Evolutionary conservation across 129 eudicot genomes (phyloP).

Genomic region (Centrapalus pauciflorus): DNA sequence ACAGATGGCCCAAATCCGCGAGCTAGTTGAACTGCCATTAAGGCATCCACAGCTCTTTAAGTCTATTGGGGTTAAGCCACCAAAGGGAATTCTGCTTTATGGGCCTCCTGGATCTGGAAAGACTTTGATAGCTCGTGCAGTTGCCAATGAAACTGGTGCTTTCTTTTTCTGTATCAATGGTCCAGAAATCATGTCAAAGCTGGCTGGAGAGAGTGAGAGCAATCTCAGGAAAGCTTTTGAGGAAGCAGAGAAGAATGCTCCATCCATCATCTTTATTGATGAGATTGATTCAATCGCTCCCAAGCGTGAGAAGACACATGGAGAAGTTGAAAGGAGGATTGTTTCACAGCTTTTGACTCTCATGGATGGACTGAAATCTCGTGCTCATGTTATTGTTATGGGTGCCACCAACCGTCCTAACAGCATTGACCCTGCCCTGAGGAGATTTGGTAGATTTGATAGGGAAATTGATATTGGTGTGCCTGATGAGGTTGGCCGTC

Average conservation of each 20-base stretch:
- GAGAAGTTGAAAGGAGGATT: slow-evolving; percentile 95
- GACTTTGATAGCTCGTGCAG: slow-evolving; percentile 90
- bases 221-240: slow-evolving; percentile 92
- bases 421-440: slow-evolving; percentile 92
- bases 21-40: slow-evolving; percentile 83
- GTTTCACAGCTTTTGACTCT: slow-evolving; percentile 92
- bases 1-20: slow-evolving; percentile 98
- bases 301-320: slow-evolving; percentile 83
- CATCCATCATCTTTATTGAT: slow-evolving; percentile 81
- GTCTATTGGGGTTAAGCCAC: slow-evolving; percentile 94
- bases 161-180: slow-evolving; percentile 92
- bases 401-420: slow-evolving; percentile 98
- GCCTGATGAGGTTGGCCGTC: slow-evolving; percentile 92
- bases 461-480: slow-evolving; percentile 95
- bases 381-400: slow-evolving; percentile 95
- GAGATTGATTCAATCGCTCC: slow-evolving; percentile 98
- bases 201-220: slow-evolving; percentile 99
- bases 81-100: slow-evolving; percentile 83
- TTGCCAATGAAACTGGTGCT: slow-evolving; percentile 96
- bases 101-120: slow-evolving; percentile 99
- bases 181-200: slow-evolving; percentile 91
- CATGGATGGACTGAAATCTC: slow-evolving; percentile 90
- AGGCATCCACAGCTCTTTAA: slow-evolving; percentile 93
- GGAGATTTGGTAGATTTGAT: slow-evolving; percentile 94
- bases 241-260: slow-evolving; percentile 94